A percentile compares a stretch with the other conserved stretches of the same genome.
Evolutionary conservation across 1,139 yeast genomes (phyloP).

Genomic region (Kluyveromyces sp.): DNA sequence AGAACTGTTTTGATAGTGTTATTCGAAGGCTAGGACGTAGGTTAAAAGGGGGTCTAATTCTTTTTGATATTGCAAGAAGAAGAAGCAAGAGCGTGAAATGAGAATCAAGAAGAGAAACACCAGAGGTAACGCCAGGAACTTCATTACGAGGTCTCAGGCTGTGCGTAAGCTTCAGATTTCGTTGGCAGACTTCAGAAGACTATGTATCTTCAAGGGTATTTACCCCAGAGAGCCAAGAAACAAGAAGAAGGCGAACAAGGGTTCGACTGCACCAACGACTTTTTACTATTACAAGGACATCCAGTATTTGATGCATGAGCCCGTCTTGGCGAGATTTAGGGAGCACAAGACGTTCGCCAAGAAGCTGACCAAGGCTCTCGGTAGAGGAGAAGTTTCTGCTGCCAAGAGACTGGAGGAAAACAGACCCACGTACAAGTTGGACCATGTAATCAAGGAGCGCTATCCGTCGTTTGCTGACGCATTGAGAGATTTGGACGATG

Average conservation of each 20-base stretch:
- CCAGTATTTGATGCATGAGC: conserved; percentile 92
- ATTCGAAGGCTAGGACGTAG: no score
- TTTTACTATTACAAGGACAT: conserved; percentile 93
- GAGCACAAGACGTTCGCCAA: conserved; percentile 93
- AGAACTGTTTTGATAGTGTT: no score
- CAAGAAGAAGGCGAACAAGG: conserved; percentile 95
- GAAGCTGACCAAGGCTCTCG: conserved; percentile 82
- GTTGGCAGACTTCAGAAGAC: conserved; percentile 94
- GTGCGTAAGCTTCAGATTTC: conserved; percentile 87
- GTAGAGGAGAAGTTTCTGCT: conserved; percentile 83
- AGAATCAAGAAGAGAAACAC: conserved; percentile 73
- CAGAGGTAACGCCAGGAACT: conserved; percentile 87
- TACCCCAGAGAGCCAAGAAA: conserved; percentile 95
- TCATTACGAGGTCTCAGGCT: conserved; percentile 92
- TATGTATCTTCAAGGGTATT: conserved; percentile 94
- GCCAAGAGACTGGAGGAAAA: conserved; percentile 80
- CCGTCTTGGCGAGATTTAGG: conserved; percentile 83
- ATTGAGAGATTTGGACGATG: conserved; percentile 88
- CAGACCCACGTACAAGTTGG: conserved; percentile 80
- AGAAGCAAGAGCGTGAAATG: conserved; percentile 17
- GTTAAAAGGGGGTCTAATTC: no score
- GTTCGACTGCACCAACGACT: conserved; percentile 92
- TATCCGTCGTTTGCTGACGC: conserved; percentile 94
- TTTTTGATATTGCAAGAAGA: background rate
- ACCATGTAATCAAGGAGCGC: conserved; percentile 87